Evolutionary conservation across 1,284 basidiomycete species (phyloP).

Genomic region (Ganoderma resinaceum): DNA sequence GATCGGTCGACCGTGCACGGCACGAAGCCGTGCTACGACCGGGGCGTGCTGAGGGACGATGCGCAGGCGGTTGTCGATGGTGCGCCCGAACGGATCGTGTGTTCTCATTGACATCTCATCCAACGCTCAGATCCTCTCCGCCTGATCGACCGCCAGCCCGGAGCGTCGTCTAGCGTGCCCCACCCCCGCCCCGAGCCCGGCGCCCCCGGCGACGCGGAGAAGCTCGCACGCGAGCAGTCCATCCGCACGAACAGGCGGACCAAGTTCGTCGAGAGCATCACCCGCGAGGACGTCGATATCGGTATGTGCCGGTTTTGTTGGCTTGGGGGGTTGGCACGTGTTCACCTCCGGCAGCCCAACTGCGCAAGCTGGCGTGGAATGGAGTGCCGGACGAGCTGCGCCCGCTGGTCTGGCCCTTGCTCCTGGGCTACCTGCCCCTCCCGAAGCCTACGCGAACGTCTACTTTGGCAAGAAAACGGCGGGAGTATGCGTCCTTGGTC

Average conservation of each 20-base stretch:
- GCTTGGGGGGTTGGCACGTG: background rate
- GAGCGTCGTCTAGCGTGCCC: constrained; percentile 11
- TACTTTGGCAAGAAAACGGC: constrained; percentile 88
- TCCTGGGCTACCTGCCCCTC: constrained; percentile 93
- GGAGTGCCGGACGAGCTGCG: constrained; percentile 91
- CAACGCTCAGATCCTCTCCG: constrained; percentile 48
- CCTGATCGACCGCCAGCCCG: constrained; percentile 36
- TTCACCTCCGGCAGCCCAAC: constrained; percentile 59
- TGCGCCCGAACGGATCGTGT: constrained; percentile 44
- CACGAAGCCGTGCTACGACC: constrained; percentile 51
- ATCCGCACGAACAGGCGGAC: constrained; percentile 75
- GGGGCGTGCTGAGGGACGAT: constrained; percentile 66
- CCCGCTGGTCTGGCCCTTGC: constrained; percentile 93
- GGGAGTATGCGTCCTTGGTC: constrained; percentile 91
- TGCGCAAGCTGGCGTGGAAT: constrained; percentile 94
- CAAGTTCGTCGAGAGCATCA: constrained; percentile 77
- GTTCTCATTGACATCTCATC: constrained; percentile 49
- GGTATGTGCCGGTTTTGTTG: constrained; percentile 51
- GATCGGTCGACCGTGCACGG: constrained; percentile 41
- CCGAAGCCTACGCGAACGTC: constrained; percentile 79
- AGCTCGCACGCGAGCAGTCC: constrained; percentile 74
- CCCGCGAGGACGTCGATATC: constrained; percentile 77
- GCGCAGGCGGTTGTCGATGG: constrained; percentile 77
- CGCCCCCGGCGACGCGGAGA: constrained; percentile 52
- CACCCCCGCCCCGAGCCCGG: constrained; percentile 35